Evolutionary conservation across 106 monocot genomes (phyloP).

Genomic region (Acorus gramineus): DNA sequence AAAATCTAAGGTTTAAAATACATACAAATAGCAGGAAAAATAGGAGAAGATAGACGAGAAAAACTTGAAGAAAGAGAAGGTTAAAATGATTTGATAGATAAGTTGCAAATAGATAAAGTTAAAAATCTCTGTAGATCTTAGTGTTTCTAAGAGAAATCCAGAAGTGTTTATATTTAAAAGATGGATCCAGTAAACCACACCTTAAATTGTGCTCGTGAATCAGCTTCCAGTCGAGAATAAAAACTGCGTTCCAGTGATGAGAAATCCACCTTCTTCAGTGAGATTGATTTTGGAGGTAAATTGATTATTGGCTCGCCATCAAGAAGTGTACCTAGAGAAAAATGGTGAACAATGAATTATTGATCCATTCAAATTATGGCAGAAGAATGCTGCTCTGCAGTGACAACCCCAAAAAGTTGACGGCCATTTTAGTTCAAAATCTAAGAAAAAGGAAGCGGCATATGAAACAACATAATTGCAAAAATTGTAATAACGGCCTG

Average conservation of each 20-base stretch:
- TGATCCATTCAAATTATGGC: neutral
- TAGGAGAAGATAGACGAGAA: too few species aligned
- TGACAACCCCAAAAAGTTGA: too few species aligned
- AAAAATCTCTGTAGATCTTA: neutral
- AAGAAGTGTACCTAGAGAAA: slow-evolving; percentile 40
- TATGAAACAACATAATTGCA: too few species aligned
- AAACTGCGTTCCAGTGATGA: slow-evolving; percentile 56
- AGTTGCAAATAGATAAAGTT: too few species aligned
- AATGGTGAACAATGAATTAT: neutral
- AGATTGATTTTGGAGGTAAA: slow-evolving; percentile 66
- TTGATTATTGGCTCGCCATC: slow-evolving; percentile 83
- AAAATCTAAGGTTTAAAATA: too few species aligned
- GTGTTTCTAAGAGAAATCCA: neutral
- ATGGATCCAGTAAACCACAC: slow-evolving; percentile 9
- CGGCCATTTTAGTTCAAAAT: too few species aligned
- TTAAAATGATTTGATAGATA: too few species aligned
- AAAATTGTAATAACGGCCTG: too few species aligned
- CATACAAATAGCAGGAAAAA: too few species aligned
- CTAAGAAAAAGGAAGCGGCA: too few species aligned
- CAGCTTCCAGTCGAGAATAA: slow-evolving; percentile 68
- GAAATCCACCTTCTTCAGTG: slow-evolving; percentile 74
- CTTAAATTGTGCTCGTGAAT: slow-evolving; percentile 79
- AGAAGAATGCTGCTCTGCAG: too few species aligned
- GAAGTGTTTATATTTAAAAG: neutral
- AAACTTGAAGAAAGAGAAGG: too few species aligned